A percentile compares a stretch with the other conserved stretches of the same genome.
These are phyloP conservation scores for Paspalum notatum DNA, from an alignment of 176 grass and related monocot genomes.

Conservation along the genomic window DNA sequence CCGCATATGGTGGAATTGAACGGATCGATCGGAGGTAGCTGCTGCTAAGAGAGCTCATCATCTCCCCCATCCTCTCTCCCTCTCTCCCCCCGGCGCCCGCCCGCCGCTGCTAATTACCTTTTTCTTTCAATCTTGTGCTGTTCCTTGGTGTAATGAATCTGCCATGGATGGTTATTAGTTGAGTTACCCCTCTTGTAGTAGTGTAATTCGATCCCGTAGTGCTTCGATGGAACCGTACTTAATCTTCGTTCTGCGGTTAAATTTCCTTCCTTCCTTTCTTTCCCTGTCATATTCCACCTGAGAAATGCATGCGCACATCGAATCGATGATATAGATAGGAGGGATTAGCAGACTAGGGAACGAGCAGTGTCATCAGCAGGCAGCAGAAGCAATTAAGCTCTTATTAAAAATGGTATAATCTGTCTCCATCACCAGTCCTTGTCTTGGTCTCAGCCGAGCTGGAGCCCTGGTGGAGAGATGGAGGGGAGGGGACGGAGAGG, in stretches of 20 bases:
- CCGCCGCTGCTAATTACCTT: slow-evolving; percentile 31
- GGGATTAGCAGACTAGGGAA: not conserved
- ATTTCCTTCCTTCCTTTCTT: slow-evolving; percentile 6
- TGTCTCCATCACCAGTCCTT: slow-evolving; percentile 24
- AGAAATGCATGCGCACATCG: not conserved
- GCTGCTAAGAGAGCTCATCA: not conserved
- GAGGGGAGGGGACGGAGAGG: not conserved
- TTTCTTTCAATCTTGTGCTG: not conserved
- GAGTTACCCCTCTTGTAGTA: slow-evolving; percentile 12
- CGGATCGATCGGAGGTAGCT: slow-evolving; percentile 20
- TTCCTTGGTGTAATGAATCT: slow-evolving; percentile 22
- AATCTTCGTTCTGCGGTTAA: slow-evolving; percentile 16
- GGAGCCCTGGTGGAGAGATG: not conserved
- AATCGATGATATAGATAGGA: not conserved
- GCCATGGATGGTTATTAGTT: slow-evolving; percentile 25
- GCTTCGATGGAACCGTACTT: not conserved
- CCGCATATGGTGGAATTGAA: not conserved
- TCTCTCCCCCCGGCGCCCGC: not conserved
- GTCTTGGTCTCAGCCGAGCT: slow-evolving; percentile 20
- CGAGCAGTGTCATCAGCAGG: not conserved
- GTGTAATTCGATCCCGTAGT: not conserved
- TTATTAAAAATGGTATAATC: slow-evolving; percentile 14
- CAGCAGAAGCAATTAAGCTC: slow-evolving; percentile 20
- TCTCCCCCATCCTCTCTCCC: not conserved
- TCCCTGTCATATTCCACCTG: not conserved